Conservation (phyloP, 495 filamentous ascomycete species). For the Astrocystis sublimbata region DNA sequence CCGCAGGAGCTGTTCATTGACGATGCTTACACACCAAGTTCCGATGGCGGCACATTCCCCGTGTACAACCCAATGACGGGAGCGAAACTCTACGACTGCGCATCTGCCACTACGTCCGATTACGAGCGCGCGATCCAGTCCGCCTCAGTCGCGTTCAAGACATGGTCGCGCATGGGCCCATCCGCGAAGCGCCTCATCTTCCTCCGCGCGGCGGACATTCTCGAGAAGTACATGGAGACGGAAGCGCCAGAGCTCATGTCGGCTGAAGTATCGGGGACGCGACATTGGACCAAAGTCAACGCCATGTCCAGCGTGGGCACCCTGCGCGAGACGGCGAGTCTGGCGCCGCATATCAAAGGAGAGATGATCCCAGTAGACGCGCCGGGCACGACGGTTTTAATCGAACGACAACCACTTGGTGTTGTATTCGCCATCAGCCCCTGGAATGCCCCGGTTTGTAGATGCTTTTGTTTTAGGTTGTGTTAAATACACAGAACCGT, state of each 20-base stretch:
- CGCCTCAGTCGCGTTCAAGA: conserved; percentile 62
- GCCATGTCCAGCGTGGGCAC: conserved; percentile 52
- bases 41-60: conserved; percentile 56
- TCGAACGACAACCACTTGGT: conserved; percentile 33
- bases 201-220: conserved; percentile 64
- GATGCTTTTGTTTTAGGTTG: not conserved
- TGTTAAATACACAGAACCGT: conserved; percentile 15
- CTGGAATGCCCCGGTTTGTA: conserved; percentile 37
- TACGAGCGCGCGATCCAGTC: conserved; percentile 58
- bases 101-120: conserved; percentile 59
- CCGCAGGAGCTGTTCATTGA: conserved; percentile 59
- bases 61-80: conserved; percentile 62
- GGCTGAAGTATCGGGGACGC: conserved; percentile 39
- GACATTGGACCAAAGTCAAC: conserved; percentile 50
- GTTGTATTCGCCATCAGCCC: conserved; percentile 41
- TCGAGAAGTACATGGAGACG: conserved; percentile 58
- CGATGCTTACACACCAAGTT: conserved; percentile 56
- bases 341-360: conserved; percentile 43
- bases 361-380: conserved; percentile 36
- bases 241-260: conserved; percentile 60
- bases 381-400: conserved; percentile 32
- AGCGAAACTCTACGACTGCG: conserved; percentile 55
- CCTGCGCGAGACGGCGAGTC: conserved; percentile 63
- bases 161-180: conserved; percentile 63
- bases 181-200: conserved; percentile 63